These are phyloP conservation scores for Yamadazyma tumulicola DNA, from an alignment of 805 yeast genomes.

Conservation along the genomic window DNA sequence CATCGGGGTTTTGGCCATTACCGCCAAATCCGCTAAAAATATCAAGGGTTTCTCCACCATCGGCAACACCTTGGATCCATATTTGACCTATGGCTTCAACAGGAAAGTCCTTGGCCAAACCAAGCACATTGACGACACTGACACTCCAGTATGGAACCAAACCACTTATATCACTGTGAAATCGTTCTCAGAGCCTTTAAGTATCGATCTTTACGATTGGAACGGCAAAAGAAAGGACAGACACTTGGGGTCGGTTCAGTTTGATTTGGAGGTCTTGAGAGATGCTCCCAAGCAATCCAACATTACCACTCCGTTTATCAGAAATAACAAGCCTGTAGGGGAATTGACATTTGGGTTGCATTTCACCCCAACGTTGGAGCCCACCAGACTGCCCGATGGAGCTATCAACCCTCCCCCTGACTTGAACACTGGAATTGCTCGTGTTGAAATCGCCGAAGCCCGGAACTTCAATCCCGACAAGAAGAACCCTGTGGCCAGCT, in stretches of 20 bases:
- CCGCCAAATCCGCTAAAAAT: slow-evolving; percentile 61
- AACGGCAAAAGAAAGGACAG: slow-evolving; percentile 80
- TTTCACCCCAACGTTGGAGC: slow-evolving; percentile 71
- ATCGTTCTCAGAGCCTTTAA: slow-evolving; percentile 78
- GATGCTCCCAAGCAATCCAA: slow-evolving; percentile 49
- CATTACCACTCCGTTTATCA: slow-evolving; percentile 54
- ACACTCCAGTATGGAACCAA: slow-evolving; percentile 82
- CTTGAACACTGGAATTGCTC: slow-evolving; percentile 86
- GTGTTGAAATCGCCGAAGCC: slow-evolving; percentile 62
- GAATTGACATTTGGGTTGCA: slow-evolving; percentile 64
- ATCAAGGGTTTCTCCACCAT: slow-evolving; percentile 65
- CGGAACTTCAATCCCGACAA: slow-evolving; percentile 51
- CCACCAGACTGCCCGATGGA: slow-evolving; percentile 69
- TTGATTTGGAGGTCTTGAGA: slow-evolving; percentile 65
- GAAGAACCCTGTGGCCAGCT: slow-evolving; percentile 50
- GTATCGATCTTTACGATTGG: slow-evolving; percentile 68
- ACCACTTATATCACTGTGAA: slow-evolving; percentile 64
- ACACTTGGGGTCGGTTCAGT: slow-evolving; percentile 70
- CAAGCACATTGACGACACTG: slow-evolving; percentile 61
- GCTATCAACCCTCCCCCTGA: slow-evolving; percentile 81
- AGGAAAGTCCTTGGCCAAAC: slow-evolving; percentile 64
- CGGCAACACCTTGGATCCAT: slow-evolving; percentile 89
- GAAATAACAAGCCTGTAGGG: slow-evolving; percentile 86
- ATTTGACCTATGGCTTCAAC: slow-evolving; percentile 65
- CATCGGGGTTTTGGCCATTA: slow-evolving; percentile 78